Conservation (phyloP, 257 asterid genomes). For the Nicotiana noctiflora region DNA sequence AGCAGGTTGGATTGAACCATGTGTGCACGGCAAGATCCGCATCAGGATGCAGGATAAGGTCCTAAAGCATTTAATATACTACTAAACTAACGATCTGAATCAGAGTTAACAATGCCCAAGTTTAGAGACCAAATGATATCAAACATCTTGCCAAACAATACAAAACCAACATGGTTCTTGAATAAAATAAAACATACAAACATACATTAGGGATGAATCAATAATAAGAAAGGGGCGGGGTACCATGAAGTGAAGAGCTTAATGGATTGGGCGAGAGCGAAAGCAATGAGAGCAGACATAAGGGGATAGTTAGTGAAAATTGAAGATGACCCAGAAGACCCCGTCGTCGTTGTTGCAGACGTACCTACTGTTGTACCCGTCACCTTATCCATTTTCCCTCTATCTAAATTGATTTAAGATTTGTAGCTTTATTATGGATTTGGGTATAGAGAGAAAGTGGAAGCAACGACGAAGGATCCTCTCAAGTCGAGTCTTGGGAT, state of each 20-base stretch:
- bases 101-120: not conserved
- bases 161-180: not conserved
- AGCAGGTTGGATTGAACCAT: not conserved
- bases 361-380: constrained; percentile 7
- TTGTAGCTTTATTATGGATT: not conserved
- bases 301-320: constrained; percentile 10
- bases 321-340: constrained; percentile 21
- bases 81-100: not conserved
- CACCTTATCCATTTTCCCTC: constrained; percentile 8
- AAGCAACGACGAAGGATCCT: not conserved
- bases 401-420: not conserved
- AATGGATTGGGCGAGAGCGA: constrained; percentile 13
- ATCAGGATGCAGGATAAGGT: not conserved
- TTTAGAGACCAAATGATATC: not conserved
- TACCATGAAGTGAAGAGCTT: constrained; percentile 19
- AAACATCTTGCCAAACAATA: not conserved
- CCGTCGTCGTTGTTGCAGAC: constrained; percentile 15
- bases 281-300: constrained; percentile 12
- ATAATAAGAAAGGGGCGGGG: not conserved
- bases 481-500: not conserved
- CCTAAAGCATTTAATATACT: not conserved
- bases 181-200: not conserved
- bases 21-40: not conserved
- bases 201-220: not conserved
- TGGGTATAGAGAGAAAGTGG: not conserved